Evolutionary conservation across 1,284 basidiomycete genomes (phyloP).

Genomic region (Megacollybia platyphylla): DNA sequence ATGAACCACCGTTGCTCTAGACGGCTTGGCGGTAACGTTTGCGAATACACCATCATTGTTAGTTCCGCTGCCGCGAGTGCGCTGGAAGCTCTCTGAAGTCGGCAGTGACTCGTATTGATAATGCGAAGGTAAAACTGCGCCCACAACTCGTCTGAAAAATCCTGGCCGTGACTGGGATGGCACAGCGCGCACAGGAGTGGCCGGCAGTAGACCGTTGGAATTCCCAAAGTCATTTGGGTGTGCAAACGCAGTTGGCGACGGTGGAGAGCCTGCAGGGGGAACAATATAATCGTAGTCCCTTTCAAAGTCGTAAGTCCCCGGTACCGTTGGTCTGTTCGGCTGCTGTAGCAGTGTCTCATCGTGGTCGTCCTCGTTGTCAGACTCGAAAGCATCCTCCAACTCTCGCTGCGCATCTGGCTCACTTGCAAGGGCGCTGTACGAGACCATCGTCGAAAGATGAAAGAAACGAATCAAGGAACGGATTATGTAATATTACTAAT

Average conservation of each 20-base stretch:
- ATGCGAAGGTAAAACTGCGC: slow-evolving; percentile 63
- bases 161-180: slow-evolving; percentile 27
- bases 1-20: slow-evolving; percentile 26
- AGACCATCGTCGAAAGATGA: slow-evolving; percentile 25
- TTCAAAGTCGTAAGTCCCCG: slow-evolving; percentile 69
- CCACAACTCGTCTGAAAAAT: slow-evolving; percentile 49
- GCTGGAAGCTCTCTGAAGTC: slow-evolving; percentile 14
- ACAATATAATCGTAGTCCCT: slow-evolving; percentile 63
- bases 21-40: slow-evolving; percentile 89
- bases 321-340: slow-evolving; percentile 9
- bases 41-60: slow-evolving; percentile 94
- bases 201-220: slow-evolving; percentile 66
- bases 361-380: slow-evolving; percentile 39
- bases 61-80: slow-evolving; percentile 58
- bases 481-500: slow-evolving; percentile 12
- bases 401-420: slow-evolving; percentile 38
- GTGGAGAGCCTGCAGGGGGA: slow-evolving; percentile 77
- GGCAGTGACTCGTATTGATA: slow-evolving; percentile 49
- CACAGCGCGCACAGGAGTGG: slow-evolving; percentile 23
- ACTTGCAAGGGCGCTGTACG: slow-evolving; percentile 16
- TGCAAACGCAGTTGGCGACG: slow-evolving; percentile 43
- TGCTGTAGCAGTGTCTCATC: slow-evolving; percentile 26
- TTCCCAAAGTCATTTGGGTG: slow-evolving; percentile 67
- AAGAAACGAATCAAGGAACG: slow-evolving; percentile 30
- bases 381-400: slow-evolving; percentile 54